Base-by-base conservation (phyloP, 371 early-diverging fungal genomes). In the Entomophthora muscae region DNA sequence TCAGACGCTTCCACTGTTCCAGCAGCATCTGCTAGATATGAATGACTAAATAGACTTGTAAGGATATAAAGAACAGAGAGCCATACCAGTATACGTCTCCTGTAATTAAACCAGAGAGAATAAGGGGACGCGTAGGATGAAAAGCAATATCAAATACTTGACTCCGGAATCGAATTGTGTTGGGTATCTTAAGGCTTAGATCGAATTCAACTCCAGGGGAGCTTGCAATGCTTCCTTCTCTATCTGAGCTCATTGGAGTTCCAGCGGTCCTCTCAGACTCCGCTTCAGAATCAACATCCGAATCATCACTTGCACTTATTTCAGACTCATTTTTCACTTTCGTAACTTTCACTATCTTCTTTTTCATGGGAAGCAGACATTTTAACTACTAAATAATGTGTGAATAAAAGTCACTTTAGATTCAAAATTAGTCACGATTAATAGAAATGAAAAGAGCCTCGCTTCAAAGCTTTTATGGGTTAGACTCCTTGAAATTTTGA, bases 61-160 rank as follows among this genome's bases (percentile, higher is more conserved):
- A 42, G 17, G 5, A 42, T 42, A 5, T 17, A 42, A 17, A 17
- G 17, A 10, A 42, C 5, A 5, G 17, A 42, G 42, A 42, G 42
- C 17, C 42, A 59, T 76, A 86, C 89, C 87, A 87, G 52, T 78
- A 70, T 24, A 91, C 73, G 42, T 81, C 76, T 24, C 92, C 92
- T n/a, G 79, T 82, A 61, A 91, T 83, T 60, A 86, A 69, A 24
- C 87, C 86, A 0, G 85, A 74, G n/a, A 81, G 83, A 13, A 90
- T 72, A 52, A 91, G 75, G 65, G 80, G 72, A 30, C 78, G 71
- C 1, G 67, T 63, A 1, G 90, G 90, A 68, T 90, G 90, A 68
- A 89, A 81, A 2, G 78, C 79, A 65, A 88, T 71, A 67, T 85
- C 82, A 69, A 88, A 85, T 17, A 88, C 75, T 27, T 79, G 72